Evolutionary conservation across 768 basidiomycete genomes (phyloP).

Genomic region (Rhodotorula babjevae): DNA sequence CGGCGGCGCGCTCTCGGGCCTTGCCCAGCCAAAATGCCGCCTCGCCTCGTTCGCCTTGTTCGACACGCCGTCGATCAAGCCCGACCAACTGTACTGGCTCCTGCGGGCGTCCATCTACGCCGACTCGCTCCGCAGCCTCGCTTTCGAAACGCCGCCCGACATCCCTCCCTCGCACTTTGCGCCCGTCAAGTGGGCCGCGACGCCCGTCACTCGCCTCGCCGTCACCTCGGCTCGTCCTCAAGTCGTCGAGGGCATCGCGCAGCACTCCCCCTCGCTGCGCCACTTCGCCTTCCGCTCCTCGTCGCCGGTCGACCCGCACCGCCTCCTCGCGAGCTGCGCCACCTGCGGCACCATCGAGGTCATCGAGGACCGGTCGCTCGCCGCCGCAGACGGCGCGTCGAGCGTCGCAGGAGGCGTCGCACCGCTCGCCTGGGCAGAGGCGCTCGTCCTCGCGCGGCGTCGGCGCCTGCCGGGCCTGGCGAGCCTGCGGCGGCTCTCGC

Average conservation of each 20-base stretch:
- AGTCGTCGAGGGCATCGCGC: background rate
- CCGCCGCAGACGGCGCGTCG: too few relatives aligned
- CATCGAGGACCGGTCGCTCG: background rate
- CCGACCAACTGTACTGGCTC: slow-evolving; percentile 24
- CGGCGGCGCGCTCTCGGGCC: background rate
- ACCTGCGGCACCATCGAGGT: background rate
- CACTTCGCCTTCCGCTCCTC: background rate
- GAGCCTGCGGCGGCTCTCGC: background rate
- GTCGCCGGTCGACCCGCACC: background rate
- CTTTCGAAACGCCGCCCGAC: slow-evolving; percentile 1
- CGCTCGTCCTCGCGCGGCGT: background rate
- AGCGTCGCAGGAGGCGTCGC: too few relatives aligned
- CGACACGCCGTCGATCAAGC: background rate
- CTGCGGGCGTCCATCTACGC: slow-evolving; percentile 5
- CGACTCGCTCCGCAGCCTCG: slow-evolving; percentile 26
- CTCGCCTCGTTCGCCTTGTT: slow-evolving; percentile 16
- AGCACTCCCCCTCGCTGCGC: slow-evolving; percentile 16
- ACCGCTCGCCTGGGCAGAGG: background rate
- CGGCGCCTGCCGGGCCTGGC: background rate
- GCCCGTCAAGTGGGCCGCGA: slow-evolving; percentile 15
- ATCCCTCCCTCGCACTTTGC: background rate
- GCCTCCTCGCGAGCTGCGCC: background rate
- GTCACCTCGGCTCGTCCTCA: background rate
- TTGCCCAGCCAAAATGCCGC: slow-evolving; percentile 6
- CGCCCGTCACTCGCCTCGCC: slow-evolving; percentile 3